Percentiles rank a stretch among this genome's conserved stretches.
Evolutionary conservation across 2,329 filamentous ascomycete species (phyloP).

Genomic region (Conoideocrella luteorostrata): DNA sequence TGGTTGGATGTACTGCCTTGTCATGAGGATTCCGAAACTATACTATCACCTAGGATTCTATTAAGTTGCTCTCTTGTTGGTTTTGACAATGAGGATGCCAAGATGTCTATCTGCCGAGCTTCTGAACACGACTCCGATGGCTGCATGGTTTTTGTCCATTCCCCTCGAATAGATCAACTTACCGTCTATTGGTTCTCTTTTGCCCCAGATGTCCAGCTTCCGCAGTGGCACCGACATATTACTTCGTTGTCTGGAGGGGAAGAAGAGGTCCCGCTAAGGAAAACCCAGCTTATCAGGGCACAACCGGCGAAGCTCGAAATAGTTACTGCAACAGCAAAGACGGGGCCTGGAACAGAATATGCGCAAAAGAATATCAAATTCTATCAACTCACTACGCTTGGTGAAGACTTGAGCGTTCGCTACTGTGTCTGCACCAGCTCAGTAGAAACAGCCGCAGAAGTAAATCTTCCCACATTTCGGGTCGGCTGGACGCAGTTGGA

Average conservation of each 20-base stretch:
- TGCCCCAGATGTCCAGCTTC: conserved; percentile 18
- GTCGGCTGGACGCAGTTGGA: conserved; percentile 19
- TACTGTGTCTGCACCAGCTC: conserved; percentile 30
- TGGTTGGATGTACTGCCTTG: conserved; percentile 36
- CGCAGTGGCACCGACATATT: conserved; percentile 32
- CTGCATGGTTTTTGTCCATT: conserved; percentile 28
- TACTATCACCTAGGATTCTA: conserved; percentile 18
- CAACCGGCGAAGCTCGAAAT: conserved; percentile 18
- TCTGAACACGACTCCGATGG: conserved; percentile 15
- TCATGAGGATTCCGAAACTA: conserved; percentile 1
- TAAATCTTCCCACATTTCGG: conserved; percentile 21
- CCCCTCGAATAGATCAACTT: conserved; percentile 23
- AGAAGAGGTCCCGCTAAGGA: conserved; percentile 2
- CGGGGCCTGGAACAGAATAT: conserved; percentile 24
- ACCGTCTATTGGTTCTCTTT: conserved; percentile 29
- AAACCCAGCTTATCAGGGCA: conserved; percentile 22
- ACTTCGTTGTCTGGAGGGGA: conserved; percentile 18
- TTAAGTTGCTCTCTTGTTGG: conserved; percentile 23
- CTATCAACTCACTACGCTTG: conserved; percentile 40
- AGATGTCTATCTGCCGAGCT: conserved; percentile 22
- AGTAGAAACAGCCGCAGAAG: conserved; percentile 16
- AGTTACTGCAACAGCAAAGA: conserved; percentile 4
- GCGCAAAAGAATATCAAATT: conserved; percentile 31
- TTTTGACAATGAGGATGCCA: conserved; percentile 17
- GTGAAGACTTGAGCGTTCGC: conserved; percentile 34